Percentiles rank a stretch among this genome's conserved stretches.
phyloP scores from a whole-genome alignment of 371 early-diverging fungal species.

The Smittium mucronatum region DNA sequence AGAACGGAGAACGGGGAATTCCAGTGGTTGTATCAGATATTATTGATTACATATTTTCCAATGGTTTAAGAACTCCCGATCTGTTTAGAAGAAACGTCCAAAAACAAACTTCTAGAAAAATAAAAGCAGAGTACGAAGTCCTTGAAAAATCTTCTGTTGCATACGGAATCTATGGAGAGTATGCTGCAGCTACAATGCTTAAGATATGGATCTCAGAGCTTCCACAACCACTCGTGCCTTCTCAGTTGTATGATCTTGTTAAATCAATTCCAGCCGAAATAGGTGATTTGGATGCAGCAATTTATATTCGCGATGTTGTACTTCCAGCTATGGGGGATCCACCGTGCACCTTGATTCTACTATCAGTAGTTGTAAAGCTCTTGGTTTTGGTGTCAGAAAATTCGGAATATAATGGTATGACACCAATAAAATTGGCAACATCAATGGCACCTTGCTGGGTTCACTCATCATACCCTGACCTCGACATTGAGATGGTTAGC shows the following conservation, averaged over 20 bases:
- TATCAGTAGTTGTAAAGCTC: conserved; percentile 54
- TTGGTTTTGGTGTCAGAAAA: conserved; percentile 52
- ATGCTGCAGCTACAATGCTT: conserved; percentile 71
- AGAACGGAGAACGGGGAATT: conserved; percentile 39
- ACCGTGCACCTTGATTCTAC: conserved; percentile 37
- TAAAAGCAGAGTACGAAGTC: conserved; percentile 54
- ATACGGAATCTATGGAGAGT: conserved; percentile 50
- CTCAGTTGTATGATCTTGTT: conserved; percentile 26
- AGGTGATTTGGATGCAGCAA: conserved; percentile 21
- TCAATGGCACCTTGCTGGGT: conserved; percentile 83
- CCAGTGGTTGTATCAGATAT: conserved; percentile 51
- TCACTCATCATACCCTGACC: conserved; percentile 42
- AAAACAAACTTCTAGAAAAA: conserved; percentile 41
- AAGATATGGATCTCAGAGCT: conserved; percentile 78
- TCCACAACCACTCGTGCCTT: conserved; percentile 62
- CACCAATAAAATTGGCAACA: conserved; percentile 62
- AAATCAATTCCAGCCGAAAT: conserved; percentile 27
- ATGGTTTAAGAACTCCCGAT: conserved; percentile 68
- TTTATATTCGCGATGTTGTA: conserved; percentile 36
- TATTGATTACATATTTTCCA: conserved; percentile 37
- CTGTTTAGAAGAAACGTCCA: conserved; percentile 77
- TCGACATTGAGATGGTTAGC: conserved; percentile 33
- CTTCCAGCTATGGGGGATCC: conserved; percentile 40
- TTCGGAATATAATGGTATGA: conserved; percentile 65
- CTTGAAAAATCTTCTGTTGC: conserved; percentile 33